phyloP scores from a whole-genome alignment of 2,329 filamentous ascomycete species.

The Ophiostoma angusticollis region DNA sequence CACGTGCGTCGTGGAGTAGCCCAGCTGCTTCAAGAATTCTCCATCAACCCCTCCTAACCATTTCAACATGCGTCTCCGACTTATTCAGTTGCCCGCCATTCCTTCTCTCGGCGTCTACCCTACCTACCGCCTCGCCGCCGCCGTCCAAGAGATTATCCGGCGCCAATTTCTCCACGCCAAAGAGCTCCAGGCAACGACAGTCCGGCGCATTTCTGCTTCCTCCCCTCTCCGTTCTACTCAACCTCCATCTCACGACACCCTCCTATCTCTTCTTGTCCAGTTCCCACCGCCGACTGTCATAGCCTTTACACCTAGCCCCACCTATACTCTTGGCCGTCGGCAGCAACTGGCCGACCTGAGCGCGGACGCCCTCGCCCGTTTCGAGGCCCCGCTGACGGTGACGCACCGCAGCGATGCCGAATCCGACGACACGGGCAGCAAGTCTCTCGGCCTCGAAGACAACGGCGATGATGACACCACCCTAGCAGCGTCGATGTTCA shows the following conservation, averaged over 20 bases:
- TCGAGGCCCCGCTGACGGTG: constrained; percentile 29
- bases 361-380: constrained; percentile 28
- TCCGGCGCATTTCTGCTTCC: neutral
- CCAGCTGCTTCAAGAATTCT: neutral
- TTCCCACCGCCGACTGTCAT: constrained; percentile 58
- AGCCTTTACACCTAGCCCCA: constrained; percentile 69
- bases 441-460: too few relatives aligned
- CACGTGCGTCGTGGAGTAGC: too few relatives aligned
- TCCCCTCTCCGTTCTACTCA: neutral
- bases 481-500: constrained; percentile 16
- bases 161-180: constrained; percentile 48
- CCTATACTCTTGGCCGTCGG: constrained; percentile 82
- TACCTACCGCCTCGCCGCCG: constrained; percentile 25
- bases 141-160: constrained; percentile 26
- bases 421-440: too few relatives aligned
- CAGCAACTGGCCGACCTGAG: constrained; percentile 41
- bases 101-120: constrained; percentile 18
- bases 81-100: constrained; percentile 24
- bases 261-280: constrained; percentile 9
- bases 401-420: constrained; percentile 10
- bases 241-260: neutral
- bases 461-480: constrained; percentile 14
- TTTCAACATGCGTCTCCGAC: constrained; percentile 21
- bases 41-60: neutral
- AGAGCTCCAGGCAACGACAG: constrained; percentile 13